These are phyloP conservation scores for Flagelloscypha sp. DNA, from an alignment of 768 basidiomycete species.

Conservation along the genomic window DNA sequence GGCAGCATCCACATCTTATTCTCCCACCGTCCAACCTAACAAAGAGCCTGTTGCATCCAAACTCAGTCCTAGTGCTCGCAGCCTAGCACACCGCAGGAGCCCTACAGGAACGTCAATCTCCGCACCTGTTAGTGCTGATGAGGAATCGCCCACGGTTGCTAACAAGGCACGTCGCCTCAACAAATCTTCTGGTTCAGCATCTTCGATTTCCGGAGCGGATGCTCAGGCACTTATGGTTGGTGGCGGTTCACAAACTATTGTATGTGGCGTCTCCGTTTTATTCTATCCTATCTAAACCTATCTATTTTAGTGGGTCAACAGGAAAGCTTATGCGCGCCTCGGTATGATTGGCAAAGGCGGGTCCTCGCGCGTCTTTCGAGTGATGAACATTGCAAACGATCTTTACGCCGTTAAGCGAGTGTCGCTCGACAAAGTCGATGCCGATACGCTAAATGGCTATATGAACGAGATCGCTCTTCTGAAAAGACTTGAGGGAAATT, in stretches of 20 bases:
- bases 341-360: constrained; percentile 92
- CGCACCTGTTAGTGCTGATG: constrained; percentile 3
- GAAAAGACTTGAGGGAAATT: constrained; percentile 90
- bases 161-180: too few species aligned
- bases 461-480: constrained; percentile 94
- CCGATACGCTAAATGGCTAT: constrained; percentile 85
- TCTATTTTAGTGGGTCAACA: constrained; percentile 52
- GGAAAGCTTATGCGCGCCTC: constrained; percentile 72
- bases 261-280: too few species aligned
- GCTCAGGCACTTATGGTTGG: too few species aligned
- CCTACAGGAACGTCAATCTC: background rate
- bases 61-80: too few species aligned
- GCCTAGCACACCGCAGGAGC: background rate
- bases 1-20: too few species aligned
- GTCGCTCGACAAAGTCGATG: constrained; percentile 79
- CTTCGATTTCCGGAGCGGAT: too few species aligned
- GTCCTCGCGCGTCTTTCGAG: constrained; percentile 91
- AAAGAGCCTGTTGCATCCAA: too few species aligned
- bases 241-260: too few species aligned
- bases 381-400: constrained; percentile 67
- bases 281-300: background rate
- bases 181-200: too few species aligned
- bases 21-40: too few species aligned
- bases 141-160: too few species aligned
- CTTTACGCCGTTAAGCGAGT: constrained; percentile 92